These are phyloP conservation scores for Clavispora fructus DNA, from an alignment of 805 yeast genomes.

Conservation along the genomic window DNA sequence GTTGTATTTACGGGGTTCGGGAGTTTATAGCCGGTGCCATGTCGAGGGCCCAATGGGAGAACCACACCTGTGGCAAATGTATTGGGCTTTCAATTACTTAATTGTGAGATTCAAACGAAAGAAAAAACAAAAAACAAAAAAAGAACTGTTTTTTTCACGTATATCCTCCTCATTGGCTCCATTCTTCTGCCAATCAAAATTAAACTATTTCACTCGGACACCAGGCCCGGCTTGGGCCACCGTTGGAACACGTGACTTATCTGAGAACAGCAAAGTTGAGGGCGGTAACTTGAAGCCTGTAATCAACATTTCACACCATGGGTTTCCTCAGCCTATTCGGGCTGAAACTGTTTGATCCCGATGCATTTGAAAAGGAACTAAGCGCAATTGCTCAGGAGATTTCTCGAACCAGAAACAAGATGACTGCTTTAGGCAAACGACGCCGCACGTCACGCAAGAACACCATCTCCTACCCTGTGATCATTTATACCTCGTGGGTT, in stretches of 20 bases:
- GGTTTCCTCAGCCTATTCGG: slow-evolving; percentile 13
- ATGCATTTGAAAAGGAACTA: slow-evolving; percentile 39
- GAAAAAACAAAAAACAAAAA: no score
- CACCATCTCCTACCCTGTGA: slow-evolving; percentile 14
- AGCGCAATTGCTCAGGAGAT: slow-evolving; percentile 33
- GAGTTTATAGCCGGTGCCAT: no score
- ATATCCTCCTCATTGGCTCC: no score
- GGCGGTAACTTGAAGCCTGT: neutral
- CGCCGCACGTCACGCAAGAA: slow-evolving; percentile 13
- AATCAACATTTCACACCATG: slow-evolving; percentile 3
- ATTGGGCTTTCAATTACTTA: no score
- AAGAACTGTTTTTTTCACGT: no score
- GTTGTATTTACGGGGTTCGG: no score
- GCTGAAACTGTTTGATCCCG: slow-evolving; percentile 33
- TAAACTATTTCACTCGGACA: no score
- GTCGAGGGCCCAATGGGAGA: no score
- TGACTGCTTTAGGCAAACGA: slow-evolving; percentile 13
- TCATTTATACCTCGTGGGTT: slow-evolving; percentile 20
- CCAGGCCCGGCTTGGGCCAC: neutral
- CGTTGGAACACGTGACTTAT: neutral
- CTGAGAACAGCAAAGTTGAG: neutral
- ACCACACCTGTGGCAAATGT: no score
- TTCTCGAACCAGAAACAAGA: slow-evolving; percentile 19
- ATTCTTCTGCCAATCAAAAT: no score
- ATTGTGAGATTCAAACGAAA: no score